phyloP scores from a whole-genome alignment of 2,329 filamentous ascomycete species.

The Neocucurbitaria cava region DNA sequence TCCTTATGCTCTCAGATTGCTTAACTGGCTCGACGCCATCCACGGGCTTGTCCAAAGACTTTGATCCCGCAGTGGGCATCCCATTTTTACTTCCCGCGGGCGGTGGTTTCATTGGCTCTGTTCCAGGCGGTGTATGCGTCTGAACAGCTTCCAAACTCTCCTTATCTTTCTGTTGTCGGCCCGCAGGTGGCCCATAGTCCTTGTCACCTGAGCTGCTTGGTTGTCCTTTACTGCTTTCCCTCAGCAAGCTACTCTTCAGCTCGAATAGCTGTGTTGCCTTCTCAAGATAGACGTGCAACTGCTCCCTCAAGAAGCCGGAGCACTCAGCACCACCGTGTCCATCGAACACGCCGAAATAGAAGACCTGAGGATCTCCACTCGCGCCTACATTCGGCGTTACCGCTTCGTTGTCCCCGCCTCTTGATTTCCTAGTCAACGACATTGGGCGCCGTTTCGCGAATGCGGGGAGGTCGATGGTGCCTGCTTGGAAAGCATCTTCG shows the following conservation, averaged over 20 bases:
- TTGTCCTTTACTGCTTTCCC: conserved; percentile 26
- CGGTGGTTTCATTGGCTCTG: conserved; percentile 50
- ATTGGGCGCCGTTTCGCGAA: conserved; percentile 86
- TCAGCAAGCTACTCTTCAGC: conserved; percentile 73
- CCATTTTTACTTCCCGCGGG: conserved; percentile 26
- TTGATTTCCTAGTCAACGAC: conserved; percentile 56
- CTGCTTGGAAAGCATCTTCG: conserved; percentile 93
- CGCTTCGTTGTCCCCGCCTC: conserved; percentile 54
- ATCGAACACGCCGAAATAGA: conserved; percentile 97
- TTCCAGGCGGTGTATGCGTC: conserved; percentile 55
- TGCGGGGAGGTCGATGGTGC: conserved; percentile 89
- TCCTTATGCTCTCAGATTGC: conserved; percentile 59
- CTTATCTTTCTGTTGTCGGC: conserved; percentile 38
- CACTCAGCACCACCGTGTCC: conserved; percentile 92
- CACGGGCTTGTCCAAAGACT: conserved; percentile 28
- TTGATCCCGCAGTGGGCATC: conserved; percentile 33
- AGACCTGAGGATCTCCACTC: conserved; percentile 90
- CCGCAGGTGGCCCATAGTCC: conserved; percentile 25
- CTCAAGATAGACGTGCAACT: conserved; percentile 89
- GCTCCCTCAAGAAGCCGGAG: conserved; percentile 82
- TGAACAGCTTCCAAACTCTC: conserved; percentile 55
- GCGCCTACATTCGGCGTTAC: conserved; percentile 76
- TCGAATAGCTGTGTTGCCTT: conserved; percentile 78
- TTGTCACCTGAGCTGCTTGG: conserved; percentile 35
- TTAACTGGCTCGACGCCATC: conserved; percentile 38